A percentile compares a stretch with the other conserved stretches of the same genome.
These are phyloP conservation scores for Pezizomycotina sp. DNA, from an alignment of 2,329 filamentous ascomycete species.

Conservation along the genomic window DNA sequence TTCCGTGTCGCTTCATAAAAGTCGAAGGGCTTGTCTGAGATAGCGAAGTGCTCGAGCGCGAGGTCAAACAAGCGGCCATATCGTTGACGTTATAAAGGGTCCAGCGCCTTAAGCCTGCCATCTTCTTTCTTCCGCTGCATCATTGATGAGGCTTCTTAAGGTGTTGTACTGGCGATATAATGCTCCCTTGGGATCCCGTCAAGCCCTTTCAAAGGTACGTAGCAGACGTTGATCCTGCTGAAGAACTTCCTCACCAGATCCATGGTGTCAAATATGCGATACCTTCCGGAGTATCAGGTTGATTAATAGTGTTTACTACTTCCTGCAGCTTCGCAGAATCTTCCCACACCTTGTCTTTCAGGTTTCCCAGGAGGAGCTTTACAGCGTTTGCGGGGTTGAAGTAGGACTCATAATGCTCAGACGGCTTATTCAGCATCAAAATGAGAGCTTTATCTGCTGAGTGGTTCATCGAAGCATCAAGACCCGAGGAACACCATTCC, in stretches of 20 bases:
- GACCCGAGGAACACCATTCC: no score
- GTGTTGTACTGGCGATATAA: background rate
- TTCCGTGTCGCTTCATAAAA: constrained; percentile 1
- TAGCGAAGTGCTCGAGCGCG: constrained; percentile 2
- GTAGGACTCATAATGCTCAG: no score
- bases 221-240: constrained; percentile 1
- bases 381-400: no score
- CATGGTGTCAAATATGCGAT: background rate
- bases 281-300: no score
- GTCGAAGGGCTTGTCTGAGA: constrained; percentile 1
- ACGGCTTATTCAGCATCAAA: no score
- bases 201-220: background rate
- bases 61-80: constrained; percentile 2
- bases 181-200: background rate
- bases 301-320: no score
- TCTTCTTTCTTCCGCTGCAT: background rate
- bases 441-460: no score
- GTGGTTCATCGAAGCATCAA: no score
- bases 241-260: constrained; percentile 2
- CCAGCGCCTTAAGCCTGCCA: background rate
- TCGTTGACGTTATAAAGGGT: constrained; percentile 1
- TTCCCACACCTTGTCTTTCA: no score
- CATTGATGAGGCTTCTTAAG: background rate
- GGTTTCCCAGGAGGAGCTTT: no score
- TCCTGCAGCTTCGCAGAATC: no score